Evolutionary conservation across 441 rosid genomes (phyloP).

Genomic region (Brassica balearica): DNA sequence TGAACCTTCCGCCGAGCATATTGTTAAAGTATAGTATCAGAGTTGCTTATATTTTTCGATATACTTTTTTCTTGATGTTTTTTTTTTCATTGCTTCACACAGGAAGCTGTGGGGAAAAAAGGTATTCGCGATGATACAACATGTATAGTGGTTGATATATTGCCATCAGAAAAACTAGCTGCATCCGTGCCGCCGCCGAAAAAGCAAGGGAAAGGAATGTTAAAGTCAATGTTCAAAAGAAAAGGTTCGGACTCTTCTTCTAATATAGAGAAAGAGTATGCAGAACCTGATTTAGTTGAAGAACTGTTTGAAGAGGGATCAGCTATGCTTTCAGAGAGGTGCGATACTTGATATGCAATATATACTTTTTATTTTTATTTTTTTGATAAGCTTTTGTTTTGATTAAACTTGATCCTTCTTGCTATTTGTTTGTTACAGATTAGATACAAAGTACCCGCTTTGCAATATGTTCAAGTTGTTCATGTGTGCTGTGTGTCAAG

Average conservation of each 20-base stretch:
- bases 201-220: conserved; percentile 79
- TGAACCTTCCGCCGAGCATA: no score
- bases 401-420: neutral
- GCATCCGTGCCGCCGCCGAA: conserved; percentile 72
- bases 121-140: conserved; percentile 99
- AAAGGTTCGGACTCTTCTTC: conserved; percentile 80
- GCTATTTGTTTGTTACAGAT: conserved; percentile 54
- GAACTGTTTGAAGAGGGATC: conserved; percentile 96
- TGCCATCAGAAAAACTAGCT: conserved; percentile 82
- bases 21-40: no score
- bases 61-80: no score
- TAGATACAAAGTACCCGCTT: conserved; percentile 85
- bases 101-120: conserved; percentile 87
- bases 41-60: no score
- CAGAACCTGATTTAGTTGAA: conserved; percentile 83
- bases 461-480: conserved; percentile 98
- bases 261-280: conserved; percentile 62
- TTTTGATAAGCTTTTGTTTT: neutral
- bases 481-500: conserved; percentile 94
- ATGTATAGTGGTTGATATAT: conserved; percentile 90
- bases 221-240: conserved; percentile 87
- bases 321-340: conserved; percentile 99
- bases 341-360: conserved; percentile 32
- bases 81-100: conserved; percentile 35
- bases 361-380: no score